Conservation (phyloP, 371 early-diverging fungal genomes). For the Mortierella sp. region DNA sequence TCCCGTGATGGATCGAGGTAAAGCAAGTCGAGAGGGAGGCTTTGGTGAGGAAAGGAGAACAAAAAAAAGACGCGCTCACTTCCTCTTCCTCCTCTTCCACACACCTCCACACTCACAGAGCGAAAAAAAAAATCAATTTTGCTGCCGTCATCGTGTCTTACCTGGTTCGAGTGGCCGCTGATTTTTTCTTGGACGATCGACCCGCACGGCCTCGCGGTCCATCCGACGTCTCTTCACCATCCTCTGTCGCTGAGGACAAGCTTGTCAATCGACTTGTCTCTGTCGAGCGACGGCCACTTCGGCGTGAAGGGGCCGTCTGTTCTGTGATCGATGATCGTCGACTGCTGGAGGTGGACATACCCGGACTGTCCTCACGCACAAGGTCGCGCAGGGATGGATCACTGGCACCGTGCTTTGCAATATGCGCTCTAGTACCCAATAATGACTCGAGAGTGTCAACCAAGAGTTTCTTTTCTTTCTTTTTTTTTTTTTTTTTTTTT, state of each 20-base stretch:
- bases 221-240: slow-evolving; percentile 23
- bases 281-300: slow-evolving; percentile 19
- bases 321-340: not conserved
- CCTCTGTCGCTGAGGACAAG: slow-evolving; percentile 34
- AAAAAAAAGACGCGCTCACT: no score
- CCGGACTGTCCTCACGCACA: slow-evolving; percentile 23
- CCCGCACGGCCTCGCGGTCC: not conserved
- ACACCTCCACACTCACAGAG: no score
- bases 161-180: no score
- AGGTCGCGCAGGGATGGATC: slow-evolving; percentile 11
- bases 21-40: no score
- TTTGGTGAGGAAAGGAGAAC: no score
- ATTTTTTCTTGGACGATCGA: no score
- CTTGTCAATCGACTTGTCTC: slow-evolving; percentile 22
- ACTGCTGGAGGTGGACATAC: slow-evolving; percentile 3
- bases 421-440: slow-evolving; percentile 5
- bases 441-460: not conserved
- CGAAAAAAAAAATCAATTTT: no score
- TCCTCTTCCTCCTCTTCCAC: no score
- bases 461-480: not conserved
- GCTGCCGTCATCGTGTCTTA: no score
- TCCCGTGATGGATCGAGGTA: no score
- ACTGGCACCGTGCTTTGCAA: slow-evolving; percentile 10
- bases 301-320: not conserved
- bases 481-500: not conserved